Base-by-base conservation (phyloP, 169 alveolate species). In the Cryptosporidium meleagridis region DNA sequence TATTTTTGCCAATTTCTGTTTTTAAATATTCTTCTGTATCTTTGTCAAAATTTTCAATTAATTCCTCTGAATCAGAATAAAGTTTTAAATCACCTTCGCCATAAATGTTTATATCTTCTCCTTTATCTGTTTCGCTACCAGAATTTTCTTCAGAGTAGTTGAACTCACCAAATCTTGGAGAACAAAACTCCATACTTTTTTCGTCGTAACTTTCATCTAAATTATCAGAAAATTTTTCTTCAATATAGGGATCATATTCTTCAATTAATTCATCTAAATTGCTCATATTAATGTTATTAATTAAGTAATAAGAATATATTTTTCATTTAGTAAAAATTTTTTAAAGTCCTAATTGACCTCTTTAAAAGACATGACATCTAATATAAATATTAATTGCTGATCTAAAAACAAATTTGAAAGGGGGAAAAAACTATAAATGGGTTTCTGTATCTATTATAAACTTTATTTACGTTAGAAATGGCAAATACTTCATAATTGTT, bases 341-440 rank as follows among this genome's bases (percentile, higher is more conserved):
- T 39, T 65, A 16, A 45, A 80, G 89, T 80, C 89, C 80, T 16
- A 23, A 44, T 65, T 80, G 89, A 80, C 89, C 89, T 80, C 89
- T 80, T 80, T 61, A 33, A 48, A 26, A 80, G 89, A 80, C 89
- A 67, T 48, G 89, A 80, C 80, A 65, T 48, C 44, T 26, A 0
- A 33, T 18, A 33, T 1, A 31, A 65, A n/a, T 14, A 26, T 33
- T 44, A 12, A 16, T 29, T 10, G 65, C 8, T 65, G 80, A 59
- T 62, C 89, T 62, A 80, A 62, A 80, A 59, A 55, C 67, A 55
- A 55, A 10, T 3, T 53, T 21, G 21, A 48, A 14, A 14, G 21
- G 21, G 3, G 26, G 7, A 2, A 39, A 48, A 62, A 29, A 7
- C 2, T 26, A 37, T 29, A 44, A 39, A 23, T 9, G n/a, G 12